Base-by-base conservation (phyloP, 257 asterid species). In the Primulina huaijiensis region DNA sequence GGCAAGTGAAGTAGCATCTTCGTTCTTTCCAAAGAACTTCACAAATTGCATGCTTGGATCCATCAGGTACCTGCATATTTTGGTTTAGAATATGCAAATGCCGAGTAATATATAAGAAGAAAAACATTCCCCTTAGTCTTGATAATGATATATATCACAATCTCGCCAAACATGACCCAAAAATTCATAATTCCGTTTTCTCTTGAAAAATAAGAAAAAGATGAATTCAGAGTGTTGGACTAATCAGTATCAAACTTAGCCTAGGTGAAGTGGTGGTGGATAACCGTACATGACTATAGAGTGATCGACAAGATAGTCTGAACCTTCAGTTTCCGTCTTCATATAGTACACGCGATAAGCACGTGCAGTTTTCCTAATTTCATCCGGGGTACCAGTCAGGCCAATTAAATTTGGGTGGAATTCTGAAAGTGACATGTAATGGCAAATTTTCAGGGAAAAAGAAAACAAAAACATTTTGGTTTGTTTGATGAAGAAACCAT, bases 321-420 rank as follows among this genome's bases (percentile, higher is more conserved):
- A 90, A 67, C 92, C 96, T 75, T 92, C 96, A 80, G 88, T 97
- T 72, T 90, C 97, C 1, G 97, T 92, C 86, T 90, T 93, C 97
- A 90, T 93, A 68, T 89, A 93, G 79, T 93, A 93, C 60, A 93
- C 95, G 66, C 96, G 96, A 81, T 89, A 93, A 66, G 95, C 96
- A 77, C 92, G 96, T 7, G 99, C 99, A 58, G 89, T 80, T 65
- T 86, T 93, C 80, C 86, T 87, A 58, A 93, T 62, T 73, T 90
- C 96, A 5, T 86, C 99, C 1, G 83, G 87, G 64, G 79, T 70
- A 52, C 96, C 97, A 56, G 97, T 90, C 46, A 93, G 87, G 69
- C 97, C 97, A 74, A 93, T 81, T 73, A 93, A 85, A 80, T 76
- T 87, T 12, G 97, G 97, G 75, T 90, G 97, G 74, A 90, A 93